Base-by-base conservation (phyloP, 2,329 filamentous ascomycete species). In the Diaporthe amygdali region DNA sequence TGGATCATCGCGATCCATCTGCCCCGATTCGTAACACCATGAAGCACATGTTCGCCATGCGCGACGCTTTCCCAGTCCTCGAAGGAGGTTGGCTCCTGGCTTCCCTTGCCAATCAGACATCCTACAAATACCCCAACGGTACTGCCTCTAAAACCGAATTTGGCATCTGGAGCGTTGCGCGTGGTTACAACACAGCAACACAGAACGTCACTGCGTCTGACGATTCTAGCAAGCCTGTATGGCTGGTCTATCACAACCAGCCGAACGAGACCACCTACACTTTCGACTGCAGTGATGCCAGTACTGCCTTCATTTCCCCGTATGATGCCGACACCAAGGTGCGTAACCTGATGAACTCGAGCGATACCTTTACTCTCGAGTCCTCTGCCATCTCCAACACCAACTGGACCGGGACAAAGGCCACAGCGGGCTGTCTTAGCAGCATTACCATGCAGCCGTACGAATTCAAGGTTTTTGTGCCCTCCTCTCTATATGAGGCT, bases 1-100 rank as follows among this genome's bases (percentile, higher is more conserved):
- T 88, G 47, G 90, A 92, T 74, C 90, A 92, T 76, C 83, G 90
- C 47, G 89, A 92, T 76, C 88, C 90, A 1, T 86, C 89, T 12
- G 86, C 90, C 74, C 89, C 89, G 2, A 80, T 92, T 41, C 85
- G 89, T 49, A 91, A 89, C 73, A 86, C 90, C 54, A 82, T 91
- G 73, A 91, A 90, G 77, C 82, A 86, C 54, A 90, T 91, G 86
- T 90, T 88, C 73, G 84, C 91, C 73, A 83, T 92, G 78, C 85
- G 90, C 70, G 77, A 84, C 22, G 79, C 87, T 39, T 91, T 85
- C 66, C 87, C 88, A 0, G 86, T 87, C 0, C 80, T 92, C 22
- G 90, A 90, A 56, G 89, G 91, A 75, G 90, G 90, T 0, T 90
- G 84, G 75, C 83, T 82, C 59, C 75, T 92, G 46, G 80, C 85